phyloP scores from a whole-genome alignment of 2,329 filamentous ascomycete species.

The Colletotrichum somersetense region DNA sequence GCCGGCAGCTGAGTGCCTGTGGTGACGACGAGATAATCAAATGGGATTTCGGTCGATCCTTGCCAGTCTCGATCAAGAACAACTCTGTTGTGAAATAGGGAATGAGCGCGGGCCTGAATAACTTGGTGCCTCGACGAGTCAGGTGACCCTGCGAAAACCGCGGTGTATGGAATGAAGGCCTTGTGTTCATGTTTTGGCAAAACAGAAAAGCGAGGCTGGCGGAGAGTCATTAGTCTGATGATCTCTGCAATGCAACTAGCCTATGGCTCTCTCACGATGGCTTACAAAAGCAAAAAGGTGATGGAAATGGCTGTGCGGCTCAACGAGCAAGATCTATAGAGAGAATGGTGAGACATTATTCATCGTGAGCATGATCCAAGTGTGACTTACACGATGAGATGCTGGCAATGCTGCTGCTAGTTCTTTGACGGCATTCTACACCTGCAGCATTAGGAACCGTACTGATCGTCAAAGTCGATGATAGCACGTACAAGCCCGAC shows the following conservation, averaged over 20 bases:
- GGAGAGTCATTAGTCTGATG: background rate
- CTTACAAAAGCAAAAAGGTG: conserved; percentile 32
- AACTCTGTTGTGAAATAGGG: conserved; percentile 1
- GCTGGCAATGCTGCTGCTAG: conserved; percentile 27
- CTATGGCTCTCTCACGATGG: background rate
- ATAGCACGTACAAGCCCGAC: conserved; percentile 51
- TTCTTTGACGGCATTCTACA: conserved; percentile 15
- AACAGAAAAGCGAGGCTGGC: conserved; percentile 60
- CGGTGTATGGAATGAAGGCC: conserved; percentile 61
- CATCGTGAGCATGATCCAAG: background rate
- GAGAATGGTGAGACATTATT: background rate
- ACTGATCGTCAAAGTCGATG: background rate
- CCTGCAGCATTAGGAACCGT: background rate
- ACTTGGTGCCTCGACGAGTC: conserved; percentile 22
- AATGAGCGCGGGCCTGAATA: conserved; percentile 21
- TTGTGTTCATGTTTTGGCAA: conserved; percentile 56
- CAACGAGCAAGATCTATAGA: conserved; percentile 24
- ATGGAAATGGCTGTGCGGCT: conserved; percentile 34
- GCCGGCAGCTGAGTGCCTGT: conserved; percentile 22
- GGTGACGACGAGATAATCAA: conserved; percentile 20
- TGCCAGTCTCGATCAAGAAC: conserved; percentile 31
- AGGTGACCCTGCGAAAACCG: conserved; percentile 17
- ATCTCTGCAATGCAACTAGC: background rate
- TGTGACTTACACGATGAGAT: conserved; percentile 17
- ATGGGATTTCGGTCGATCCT: conserved; percentile 15